phyloP scores from a whole-genome alignment of 345 rosid species.

The Eucalyptus tenuipes region DNA sequence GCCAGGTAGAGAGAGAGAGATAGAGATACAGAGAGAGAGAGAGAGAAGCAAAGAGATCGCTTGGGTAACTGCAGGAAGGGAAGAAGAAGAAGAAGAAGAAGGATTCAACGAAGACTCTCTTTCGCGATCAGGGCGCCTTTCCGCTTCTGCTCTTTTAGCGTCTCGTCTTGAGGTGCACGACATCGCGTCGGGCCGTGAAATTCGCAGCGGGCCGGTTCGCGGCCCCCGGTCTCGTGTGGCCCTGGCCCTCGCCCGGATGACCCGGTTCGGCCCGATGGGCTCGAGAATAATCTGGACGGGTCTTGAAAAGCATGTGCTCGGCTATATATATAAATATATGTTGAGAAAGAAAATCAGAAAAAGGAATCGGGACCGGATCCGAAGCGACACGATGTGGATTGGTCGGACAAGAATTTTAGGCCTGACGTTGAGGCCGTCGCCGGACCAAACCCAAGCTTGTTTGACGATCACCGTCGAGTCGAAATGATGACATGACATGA shows the following conservation, averaged over 20 bases:
- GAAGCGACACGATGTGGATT: not conserved
- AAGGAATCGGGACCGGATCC: not conserved
- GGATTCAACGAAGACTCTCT: not conserved
- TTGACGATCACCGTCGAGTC: not conserved
- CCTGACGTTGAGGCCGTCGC: not conserved
- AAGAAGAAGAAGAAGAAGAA: not conserved
- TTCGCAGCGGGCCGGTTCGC: not conserved
- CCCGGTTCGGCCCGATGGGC: not conserved
- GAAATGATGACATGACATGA: not conserved
- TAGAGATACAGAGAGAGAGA: not conserved
- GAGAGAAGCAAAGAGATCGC: conserved; percentile 6
- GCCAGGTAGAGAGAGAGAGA: not conserved
- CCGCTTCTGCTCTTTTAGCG: not conserved
- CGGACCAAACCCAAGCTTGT: not conserved
- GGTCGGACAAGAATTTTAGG: not conserved
- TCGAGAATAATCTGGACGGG: not conserved
- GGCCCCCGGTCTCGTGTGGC: not conserved
- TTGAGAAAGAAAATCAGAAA: too few relatives aligned
- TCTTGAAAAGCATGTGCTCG: not conserved
- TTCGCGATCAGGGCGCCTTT: not conserved
- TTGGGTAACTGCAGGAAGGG: conserved; percentile 55
- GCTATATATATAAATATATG: too few relatives aligned
- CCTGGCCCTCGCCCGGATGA: not conserved
- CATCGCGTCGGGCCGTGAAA: not conserved
- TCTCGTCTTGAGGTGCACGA: not conserved